Evolutionary conservation across 768 basidiomycete species (phyloP), one percentile per base, ranked within the genome.

Genomic region (Hydnum rufescens): DNA sequence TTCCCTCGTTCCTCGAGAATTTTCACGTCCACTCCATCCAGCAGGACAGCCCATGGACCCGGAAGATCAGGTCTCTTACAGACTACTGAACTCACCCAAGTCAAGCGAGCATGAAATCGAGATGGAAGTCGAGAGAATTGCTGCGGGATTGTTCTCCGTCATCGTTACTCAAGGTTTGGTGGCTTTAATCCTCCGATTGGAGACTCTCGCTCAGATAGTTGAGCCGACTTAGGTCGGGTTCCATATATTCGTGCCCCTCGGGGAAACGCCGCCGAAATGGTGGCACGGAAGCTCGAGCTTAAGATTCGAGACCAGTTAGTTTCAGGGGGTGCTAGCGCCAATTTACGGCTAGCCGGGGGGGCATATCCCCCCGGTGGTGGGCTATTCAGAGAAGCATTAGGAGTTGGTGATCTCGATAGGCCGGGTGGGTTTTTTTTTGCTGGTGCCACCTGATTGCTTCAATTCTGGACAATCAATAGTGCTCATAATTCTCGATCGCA

Each of bases 241-340:
- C 95, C 95, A 5, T 83, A 90, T 62, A 96, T 99, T 54, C 81
- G 95, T 30, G 81, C 85, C 53, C 95, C 95, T 22, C 71, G 82
- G 64, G 93, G 93, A 1, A 96, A 97, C 64, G 95, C 95, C 3
- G 95, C 92, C 19, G 95, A 99, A 66, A 95, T 96, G 92, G 80
- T 97, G n/a, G 92, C 92, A 5, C 82, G 89, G 67, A 95, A 87
- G 64, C 71, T 99, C 6, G 95, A 99, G 60, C 74, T 77, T 13
- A 88, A 87, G 65, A 81, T 97, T 59, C 71, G 93, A 49, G 93
- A 97, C 61, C 67, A 69, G 77, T 80, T 57, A 66, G 90, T 53
- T 67, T 88, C 53, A 0, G 64, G 63, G 8, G 26, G 16, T 13
- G 59, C 4, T 18, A 52, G 52, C n/a, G n/a, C n/a, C n/a, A n/a